Percentiles rank a stretch among this genome's conserved stretches.
These are phyloP conservation scores for Albophoma yamanashiensis DNA, from an alignment of 2,329 filamentous ascomycete species.

Conservation along the genomic window DNA sequence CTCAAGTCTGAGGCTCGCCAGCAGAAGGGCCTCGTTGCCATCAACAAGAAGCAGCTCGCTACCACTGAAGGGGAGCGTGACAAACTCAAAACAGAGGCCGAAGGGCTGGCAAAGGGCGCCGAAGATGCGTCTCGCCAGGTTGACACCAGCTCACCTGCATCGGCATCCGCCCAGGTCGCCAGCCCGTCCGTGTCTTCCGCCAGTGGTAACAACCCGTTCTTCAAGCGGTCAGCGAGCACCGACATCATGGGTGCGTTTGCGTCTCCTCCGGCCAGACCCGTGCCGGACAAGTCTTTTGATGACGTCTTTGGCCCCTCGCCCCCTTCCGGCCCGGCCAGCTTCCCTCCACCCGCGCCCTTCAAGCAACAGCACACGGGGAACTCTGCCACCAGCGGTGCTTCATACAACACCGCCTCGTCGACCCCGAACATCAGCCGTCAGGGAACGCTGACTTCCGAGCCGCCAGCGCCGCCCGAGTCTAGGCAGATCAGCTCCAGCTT, in stretches of 20 bases:
- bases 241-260: constrained; percentile 46
- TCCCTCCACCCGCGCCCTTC: constrained; percentile 29
- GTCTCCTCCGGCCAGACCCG: constrained; percentile 34
- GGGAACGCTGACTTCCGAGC: constrained; percentile 46
- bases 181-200: constrained; percentile 60
- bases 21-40: constrained; percentile 91
- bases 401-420: constrained; percentile 45
- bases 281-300: constrained; percentile 64
- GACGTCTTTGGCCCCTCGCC: constrained; percentile 73
- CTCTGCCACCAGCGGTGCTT: constrained; percentile 41
- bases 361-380: constrained; percentile 47
- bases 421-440: constrained; percentile 53
- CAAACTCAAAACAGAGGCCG: constrained; percentile 71
- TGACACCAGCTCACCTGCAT: constrained; percentile 38
- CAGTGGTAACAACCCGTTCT: constrained; percentile 91
- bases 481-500: constrained; percentile 70
- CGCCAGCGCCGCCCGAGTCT: constrained; percentile 56
- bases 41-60: constrained; percentile 94
- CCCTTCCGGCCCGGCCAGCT: constrained; percentile 29
- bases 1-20: constrained; percentile 84
- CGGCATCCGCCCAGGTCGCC: constrained; percentile 39
- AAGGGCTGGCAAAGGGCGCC: constrained; percentile 52
- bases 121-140: constrained; percentile 46
- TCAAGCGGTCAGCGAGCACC: constrained; percentile 57
- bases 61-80: constrained; percentile 85